Percentiles rank a stretch among this genome's conserved stretches.
Conservation (phyloP, 352 stramenopile genomes). For the Nothophytophthora sp. region DNA sequence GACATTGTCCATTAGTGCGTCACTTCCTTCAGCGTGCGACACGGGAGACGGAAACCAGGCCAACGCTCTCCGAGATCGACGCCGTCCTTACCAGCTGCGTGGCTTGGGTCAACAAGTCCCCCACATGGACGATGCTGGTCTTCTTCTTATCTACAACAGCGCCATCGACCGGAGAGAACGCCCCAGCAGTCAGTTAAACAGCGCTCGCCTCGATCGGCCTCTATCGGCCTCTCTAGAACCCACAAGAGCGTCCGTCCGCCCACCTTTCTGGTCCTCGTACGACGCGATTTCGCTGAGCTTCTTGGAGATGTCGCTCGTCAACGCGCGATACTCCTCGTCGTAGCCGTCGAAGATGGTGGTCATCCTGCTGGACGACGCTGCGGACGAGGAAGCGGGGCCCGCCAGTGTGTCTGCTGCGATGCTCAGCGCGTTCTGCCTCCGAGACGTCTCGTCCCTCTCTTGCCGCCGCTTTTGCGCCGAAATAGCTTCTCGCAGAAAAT, state of each 20-base stretch:
- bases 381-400: not conserved
- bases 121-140: conserved; percentile 77
- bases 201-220: too few species aligned
- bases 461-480: too few species aligned
- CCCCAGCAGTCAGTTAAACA: too few species aligned
- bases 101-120: conserved; percentile 79
- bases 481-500: too few species aligned
- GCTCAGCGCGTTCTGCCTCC: not conserved
- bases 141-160: conserved; percentile 80
- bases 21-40: too few species aligned
- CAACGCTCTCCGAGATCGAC: too few species aligned
- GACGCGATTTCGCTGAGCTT: conserved; percentile 88
- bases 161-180: not conserved
- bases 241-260: not conserved
- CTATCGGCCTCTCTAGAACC: too few species aligned
- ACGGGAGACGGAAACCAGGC: too few species aligned
- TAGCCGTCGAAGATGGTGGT: conserved; percentile 91
- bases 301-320: conserved; percentile 87
- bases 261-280: conserved; percentile 86
- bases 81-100: conserved; percentile 63
- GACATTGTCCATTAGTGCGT: too few species aligned
- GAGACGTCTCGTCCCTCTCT: too few species aligned
- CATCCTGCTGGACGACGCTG: conserved; percentile 39
- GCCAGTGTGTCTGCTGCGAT: conserved; percentile 8
- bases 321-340: conserved; percentile 85